Percentiles rank a stretch among this genome's conserved stretches.
phyloP scores from a whole-genome alignment of 208 protist genomes.

The Acanthamoeba lenticulata region DNA sequence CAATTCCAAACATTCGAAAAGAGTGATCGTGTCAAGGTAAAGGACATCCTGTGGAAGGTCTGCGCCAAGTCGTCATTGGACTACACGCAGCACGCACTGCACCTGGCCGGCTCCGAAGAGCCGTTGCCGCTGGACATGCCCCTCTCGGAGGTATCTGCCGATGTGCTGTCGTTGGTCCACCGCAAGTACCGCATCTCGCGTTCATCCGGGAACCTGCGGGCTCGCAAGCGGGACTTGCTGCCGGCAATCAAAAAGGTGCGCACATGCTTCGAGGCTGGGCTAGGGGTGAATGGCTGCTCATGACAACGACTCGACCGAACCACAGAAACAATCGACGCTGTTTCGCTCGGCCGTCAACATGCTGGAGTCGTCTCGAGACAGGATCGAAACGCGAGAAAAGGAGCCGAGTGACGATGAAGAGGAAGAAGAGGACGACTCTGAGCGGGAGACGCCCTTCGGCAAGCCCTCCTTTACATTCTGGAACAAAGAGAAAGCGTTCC shows the following conservation, averaged over 20 bases:
- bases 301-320: no score
- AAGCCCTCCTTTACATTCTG: conserved; percentile 33
- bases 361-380: background rate
- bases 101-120: background rate
- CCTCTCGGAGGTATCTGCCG: background rate
- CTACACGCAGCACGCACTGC: conserved; percentile 25
- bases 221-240: background rate
- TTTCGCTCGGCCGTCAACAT: background rate
- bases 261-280: no score
- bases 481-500: background rate
- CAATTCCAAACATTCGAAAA: conserved; percentile 7
- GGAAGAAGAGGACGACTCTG: background rate
- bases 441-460: background rate
- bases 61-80: conserved; percentile 4
- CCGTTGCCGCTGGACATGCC: background rate
- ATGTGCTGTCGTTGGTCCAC: background rate
- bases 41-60: conserved; percentile 7
- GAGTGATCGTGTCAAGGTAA: background rate
- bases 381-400: no score
- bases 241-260: no score
- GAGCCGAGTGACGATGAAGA: background rate
- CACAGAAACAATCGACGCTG: background rate
- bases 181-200: background rate
- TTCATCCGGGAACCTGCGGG: background rate
- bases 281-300: no score